phyloP scores from a whole-genome alignment of 2,329 filamentous ascomycete species.

The Calonectria naviculata region DNA sequence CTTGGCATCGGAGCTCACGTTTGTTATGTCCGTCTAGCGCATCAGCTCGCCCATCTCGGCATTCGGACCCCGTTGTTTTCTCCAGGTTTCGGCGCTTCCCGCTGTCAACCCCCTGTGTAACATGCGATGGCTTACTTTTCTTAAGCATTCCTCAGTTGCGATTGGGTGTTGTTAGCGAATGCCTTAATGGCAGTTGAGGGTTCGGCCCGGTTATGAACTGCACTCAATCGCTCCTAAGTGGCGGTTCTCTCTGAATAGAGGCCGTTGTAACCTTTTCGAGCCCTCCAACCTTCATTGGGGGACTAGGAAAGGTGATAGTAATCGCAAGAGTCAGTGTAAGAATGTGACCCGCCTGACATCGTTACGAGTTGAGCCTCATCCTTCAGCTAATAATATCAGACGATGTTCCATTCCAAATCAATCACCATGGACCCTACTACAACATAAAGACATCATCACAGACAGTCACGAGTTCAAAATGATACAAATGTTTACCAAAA shows the following conservation, averaged over 20 bases:
- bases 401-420: not conserved
- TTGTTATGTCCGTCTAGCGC: not conserved
- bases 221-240: not conserved
- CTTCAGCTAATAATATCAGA: not conserved
- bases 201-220: not conserved
- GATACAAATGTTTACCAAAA: conserved; percentile 20
- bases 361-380: not conserved
- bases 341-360: not conserved
- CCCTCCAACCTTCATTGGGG: not conserved
- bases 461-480: not conserved
- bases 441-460: conserved; percentile 5
- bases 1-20: not conserved
- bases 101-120: not conserved
- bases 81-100: not conserved
- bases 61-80: not conserved
- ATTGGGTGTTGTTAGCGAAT: not conserved
- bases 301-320: not conserved
- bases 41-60: not conserved
- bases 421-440: not conserved
- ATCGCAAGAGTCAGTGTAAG: not conserved
- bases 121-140: not conserved
- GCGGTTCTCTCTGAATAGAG: not conserved
- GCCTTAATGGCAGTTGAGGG: not conserved
- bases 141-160: not conserved
- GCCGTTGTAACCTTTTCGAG: not conserved